Percentiles rank a stretch among this genome's conserved stretches.
phyloP scores from a whole-genome alignment of 2,329 filamentous ascomycete species.

The Davidsoniella neocaledoniae region DNA sequence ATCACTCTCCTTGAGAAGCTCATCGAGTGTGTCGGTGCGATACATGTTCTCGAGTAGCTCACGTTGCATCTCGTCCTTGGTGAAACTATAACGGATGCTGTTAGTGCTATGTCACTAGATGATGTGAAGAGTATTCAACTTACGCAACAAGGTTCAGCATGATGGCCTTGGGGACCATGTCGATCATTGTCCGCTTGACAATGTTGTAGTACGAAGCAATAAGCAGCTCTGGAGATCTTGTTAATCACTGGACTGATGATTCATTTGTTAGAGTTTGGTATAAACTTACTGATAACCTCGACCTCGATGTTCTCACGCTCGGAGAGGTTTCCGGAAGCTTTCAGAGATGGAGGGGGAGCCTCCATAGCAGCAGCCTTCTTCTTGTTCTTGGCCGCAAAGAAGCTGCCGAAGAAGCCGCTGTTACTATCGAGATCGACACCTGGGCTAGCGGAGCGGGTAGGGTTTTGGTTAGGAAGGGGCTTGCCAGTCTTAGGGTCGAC shows the following conservation, averaged over 20 bases:
- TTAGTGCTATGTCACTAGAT: neutral
- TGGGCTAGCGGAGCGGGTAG: conserved; percentile 60
- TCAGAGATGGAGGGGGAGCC: conserved; percentile 76
- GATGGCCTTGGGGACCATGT: conserved; percentile 98
- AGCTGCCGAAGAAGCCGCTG: conserved; percentile 88
- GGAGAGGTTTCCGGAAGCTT: conserved; percentile 82
- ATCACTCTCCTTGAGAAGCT: conserved; percentile 92
- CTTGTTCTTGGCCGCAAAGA: conserved; percentile 99
- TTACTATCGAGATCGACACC: conserved; percentile 42
- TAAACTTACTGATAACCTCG: conserved; percentile 79
- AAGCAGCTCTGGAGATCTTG: conserved; percentile 50
- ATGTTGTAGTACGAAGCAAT: conserved; percentile 98
- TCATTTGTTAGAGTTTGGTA: neutral
- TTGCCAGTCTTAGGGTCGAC: conserved; percentile 98
- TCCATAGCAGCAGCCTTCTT: conserved; percentile 99
- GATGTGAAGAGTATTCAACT: conserved; percentile 23
- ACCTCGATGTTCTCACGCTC: conserved; percentile 93
- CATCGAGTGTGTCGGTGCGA: conserved; percentile 73
- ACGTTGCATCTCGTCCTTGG: conserved; percentile 96
- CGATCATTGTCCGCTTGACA: conserved; percentile 94
- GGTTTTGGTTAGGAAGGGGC: conserved; percentile 54
- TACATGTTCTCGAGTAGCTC: conserved; percentile 98
- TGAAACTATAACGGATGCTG: conserved; percentile 40
- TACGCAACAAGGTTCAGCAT: conserved; percentile 95
- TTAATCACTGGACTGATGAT: neutral